phyloP scores from a whole-genome alignment of 2,329 filamentous ascomycete genomes.

The Diaporthe longicolla region DNA sequence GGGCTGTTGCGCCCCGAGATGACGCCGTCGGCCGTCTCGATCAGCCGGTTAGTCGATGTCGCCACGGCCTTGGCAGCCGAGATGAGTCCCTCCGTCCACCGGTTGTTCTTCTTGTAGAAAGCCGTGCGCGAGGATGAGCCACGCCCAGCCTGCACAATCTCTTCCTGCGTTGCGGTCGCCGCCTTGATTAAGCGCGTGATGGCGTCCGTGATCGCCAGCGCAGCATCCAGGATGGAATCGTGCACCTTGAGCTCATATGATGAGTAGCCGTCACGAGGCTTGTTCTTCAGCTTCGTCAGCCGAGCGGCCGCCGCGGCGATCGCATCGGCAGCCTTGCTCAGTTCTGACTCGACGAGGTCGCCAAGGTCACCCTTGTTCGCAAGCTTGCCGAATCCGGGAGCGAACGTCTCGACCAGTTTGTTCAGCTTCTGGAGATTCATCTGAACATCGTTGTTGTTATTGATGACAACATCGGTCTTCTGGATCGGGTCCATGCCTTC shows the following conservation, averaged over 20 bases:
- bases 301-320: slow-evolving; percentile 93
- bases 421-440: slow-evolving; percentile 93
- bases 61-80: slow-evolving; percentile 98
- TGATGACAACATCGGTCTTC: slow-evolving; percentile 97
- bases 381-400: slow-evolving; percentile 88
- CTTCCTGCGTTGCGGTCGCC: slow-evolving; percentile 91
- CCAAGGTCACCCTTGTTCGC: slow-evolving; percentile 87
- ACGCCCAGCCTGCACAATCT: slow-evolving; percentile 94
- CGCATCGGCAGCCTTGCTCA: slow-evolving; percentile 93
- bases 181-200: slow-evolving; percentile 96
- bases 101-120: slow-evolving; percentile 99
- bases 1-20: slow-evolving; percentile 92
- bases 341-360: slow-evolving; percentile 91
- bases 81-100: slow-evolving; percentile 98
- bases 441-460: slow-evolving; percentile 96
- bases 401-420: slow-evolving; percentile 92
- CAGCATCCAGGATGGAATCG: slow-evolving; percentile 93
- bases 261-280: slow-evolving; percentile 94
- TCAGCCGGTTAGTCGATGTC: slow-evolving; percentile 92
- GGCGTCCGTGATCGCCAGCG: slow-evolving; percentile 91
- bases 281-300: slow-evolving; percentile 92
- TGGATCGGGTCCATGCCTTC: slow-evolving; percentile 91
- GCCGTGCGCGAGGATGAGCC: slow-evolving; percentile 89
- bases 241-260: slow-evolving; percentile 98
- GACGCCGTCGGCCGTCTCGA: slow-evolving; percentile 97